Evolutionary conservation across 495 filamentous ascomycete genomes (phyloP).

Genomic region (Trichoderma orchidacearum): DNA sequence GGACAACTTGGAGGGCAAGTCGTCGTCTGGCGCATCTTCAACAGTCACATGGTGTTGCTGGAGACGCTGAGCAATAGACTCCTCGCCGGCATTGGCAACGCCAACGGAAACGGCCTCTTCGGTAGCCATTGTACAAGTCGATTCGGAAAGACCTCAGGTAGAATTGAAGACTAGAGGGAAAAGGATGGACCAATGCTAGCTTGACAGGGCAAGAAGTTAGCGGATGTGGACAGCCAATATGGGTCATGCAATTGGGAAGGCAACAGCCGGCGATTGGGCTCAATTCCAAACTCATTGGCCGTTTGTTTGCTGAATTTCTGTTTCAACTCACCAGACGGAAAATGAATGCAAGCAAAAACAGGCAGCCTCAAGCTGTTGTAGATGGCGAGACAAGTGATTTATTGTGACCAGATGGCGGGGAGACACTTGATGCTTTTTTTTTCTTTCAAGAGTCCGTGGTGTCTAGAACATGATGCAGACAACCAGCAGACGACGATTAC

Average conservation of each 20-base stretch:
- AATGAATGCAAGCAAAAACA: not conserved
- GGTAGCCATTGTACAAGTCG: slow-evolving; percentile 13
- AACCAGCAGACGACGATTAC: not conserved
- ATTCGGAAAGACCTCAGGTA: not conserved
- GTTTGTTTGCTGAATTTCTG: not conserved
- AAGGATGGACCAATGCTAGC: not conserved
- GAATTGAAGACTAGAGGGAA: not conserved
- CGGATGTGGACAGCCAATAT: too few relatives aligned
- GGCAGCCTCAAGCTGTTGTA: not conserved
- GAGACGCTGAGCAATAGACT: slow-evolving; percentile 59
- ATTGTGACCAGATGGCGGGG: not conserved
- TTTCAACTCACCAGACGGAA: not conserved
- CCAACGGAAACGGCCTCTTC: slow-evolving; percentile 3
- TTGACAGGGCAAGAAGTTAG: not conserved
- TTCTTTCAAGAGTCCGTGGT: not conserved
- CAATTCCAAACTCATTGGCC: not conserved
- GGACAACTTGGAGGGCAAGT: slow-evolving; percentile 38
- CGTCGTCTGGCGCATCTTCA: slow-evolving; percentile 70
- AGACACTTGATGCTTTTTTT: not conserved
- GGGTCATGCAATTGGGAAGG: too few relatives aligned
- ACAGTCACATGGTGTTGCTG: slow-evolving; percentile 61
- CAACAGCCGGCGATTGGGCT: too few relatives aligned
- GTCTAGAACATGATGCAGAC: slow-evolving; percentile 1
- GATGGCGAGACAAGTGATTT: not conserved
- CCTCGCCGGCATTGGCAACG: slow-evolving; percentile 19